These are phyloP conservation scores for Cyberlindnera veronae DNA, from an alignment of 805 yeast species.

Conservation along the genomic window DNA sequence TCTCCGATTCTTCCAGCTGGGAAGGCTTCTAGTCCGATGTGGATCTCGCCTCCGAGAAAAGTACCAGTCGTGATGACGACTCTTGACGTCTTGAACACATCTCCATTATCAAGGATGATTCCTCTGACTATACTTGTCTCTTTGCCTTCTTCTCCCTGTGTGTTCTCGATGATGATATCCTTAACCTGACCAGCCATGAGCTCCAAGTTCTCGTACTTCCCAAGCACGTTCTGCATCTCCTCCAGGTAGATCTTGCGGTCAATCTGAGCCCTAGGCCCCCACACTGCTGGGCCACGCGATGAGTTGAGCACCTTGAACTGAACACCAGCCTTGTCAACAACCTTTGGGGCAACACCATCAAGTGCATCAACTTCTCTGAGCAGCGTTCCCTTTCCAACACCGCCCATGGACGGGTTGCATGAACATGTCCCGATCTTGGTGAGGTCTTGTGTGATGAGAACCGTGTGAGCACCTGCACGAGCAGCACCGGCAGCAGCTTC, in stretches of 20 bases:
- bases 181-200: constrained; percentile 72
- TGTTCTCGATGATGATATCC: constrained; percentile 65
- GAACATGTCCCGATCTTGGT: constrained; percentile 88
- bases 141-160: constrained; percentile 8
- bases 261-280: constrained; percentile 98
- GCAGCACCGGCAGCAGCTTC: constrained; percentile 97
- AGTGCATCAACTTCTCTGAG: constrained; percentile 92
- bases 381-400: constrained; percentile 95
- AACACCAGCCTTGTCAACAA: constrained; percentile 92
- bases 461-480: constrained; percentile 67
- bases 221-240: constrained; percentile 73
- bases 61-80: constrained; percentile 96
- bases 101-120: constrained; percentile 67
- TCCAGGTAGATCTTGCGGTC: constrained; percentile 74
- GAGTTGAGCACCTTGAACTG: constrained; percentile 84
- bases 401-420: constrained; percentile 98
- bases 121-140: constrained; percentile 50
- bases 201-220: constrained; percentile 50
- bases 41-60: constrained; percentile 90
- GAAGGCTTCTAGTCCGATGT: constrained; percentile 72
- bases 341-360: constrained; percentile 83
- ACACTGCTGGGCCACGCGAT: constrained; percentile 92
- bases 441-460: constrained; percentile 72
- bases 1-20: constrained; percentile 97
- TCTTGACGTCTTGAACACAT: constrained; percentile 51